Conservation (phyloP, 2,329 filamentous ascomycete genomes). For the Aspergillus pseudotamarii region DNA sequence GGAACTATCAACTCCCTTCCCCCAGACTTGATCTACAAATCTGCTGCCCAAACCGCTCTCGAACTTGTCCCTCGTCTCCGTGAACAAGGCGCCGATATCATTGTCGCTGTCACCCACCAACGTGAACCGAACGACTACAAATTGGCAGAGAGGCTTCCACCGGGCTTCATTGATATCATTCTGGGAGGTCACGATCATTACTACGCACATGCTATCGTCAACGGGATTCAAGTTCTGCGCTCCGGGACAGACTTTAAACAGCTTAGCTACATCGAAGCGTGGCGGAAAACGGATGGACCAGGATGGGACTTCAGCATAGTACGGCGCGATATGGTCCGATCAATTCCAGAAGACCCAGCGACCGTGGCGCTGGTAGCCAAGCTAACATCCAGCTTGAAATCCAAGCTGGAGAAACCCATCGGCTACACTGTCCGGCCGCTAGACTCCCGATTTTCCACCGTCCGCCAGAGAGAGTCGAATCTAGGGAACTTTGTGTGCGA, state of each 20-base stretch:
- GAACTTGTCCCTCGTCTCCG: slow-evolving; percentile 74
- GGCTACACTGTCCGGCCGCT: slow-evolving; percentile 81
- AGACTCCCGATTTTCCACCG: slow-evolving; percentile 83
- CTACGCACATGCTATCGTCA: slow-evolving; percentile 76
- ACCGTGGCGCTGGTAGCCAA: slow-evolving; percentile 66
- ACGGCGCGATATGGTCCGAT: slow-evolving; percentile 71
- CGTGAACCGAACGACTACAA: slow-evolving; percentile 89
- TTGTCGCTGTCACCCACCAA: slow-evolving; percentile 82
- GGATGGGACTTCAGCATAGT: slow-evolving; percentile 80
- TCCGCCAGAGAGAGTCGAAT: slow-evolving; percentile 77
- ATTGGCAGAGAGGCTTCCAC: slow-evolving; percentile 70
- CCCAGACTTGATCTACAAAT: slow-evolving; percentile 79
- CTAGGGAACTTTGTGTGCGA: slow-evolving; percentile 90
- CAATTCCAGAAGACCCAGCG: slow-evolving; percentile 64
- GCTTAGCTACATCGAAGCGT: slow-evolving; percentile 81
- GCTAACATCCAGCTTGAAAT: slow-evolving; percentile 71
- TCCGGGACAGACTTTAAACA: slow-evolving; percentile 93
- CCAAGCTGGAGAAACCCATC: slow-evolving; percentile 78
- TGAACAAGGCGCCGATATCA: slow-evolving; percentile 76
- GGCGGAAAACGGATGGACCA: slow-evolving; percentile 55
- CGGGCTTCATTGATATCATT: slow-evolving; percentile 79
- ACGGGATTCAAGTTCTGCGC: slow-evolving; percentile 79
- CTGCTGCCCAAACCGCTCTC: slow-evolving; percentile 73
- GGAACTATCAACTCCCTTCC: slow-evolving; percentile 86
- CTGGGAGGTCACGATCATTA: slow-evolving; percentile 90